Conservation (phyloP, 768 basidiomycete species). For the Boletus subparvulus region DNA sequence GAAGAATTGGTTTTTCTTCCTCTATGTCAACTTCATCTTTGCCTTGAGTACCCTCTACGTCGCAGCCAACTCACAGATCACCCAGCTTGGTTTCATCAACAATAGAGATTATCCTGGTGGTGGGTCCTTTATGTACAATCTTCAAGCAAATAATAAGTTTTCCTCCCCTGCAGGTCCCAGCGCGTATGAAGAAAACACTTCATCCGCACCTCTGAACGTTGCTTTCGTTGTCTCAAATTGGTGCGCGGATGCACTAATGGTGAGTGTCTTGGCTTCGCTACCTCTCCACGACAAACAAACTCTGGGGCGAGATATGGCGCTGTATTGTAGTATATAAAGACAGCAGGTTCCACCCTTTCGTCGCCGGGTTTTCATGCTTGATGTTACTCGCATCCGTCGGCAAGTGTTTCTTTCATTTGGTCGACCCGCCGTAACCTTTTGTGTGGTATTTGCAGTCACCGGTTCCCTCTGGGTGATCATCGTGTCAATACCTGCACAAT, state of each 20-base stretch:
- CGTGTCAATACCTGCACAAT: constrained; percentile 24
- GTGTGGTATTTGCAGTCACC: constrained; percentile 16
- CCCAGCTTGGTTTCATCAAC: constrained; percentile 31
- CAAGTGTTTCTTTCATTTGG: background rate
- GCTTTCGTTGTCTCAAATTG: constrained; percentile 33
- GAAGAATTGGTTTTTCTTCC: constrained; percentile 29
- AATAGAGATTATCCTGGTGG: constrained; percentile 34
- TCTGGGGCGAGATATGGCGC: constrained; percentile 28
- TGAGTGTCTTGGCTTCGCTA: constrained; percentile 1
- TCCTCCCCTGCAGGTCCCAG: constrained; percentile 20
- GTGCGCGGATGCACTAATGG: constrained; percentile 33
- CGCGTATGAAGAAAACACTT: constrained; percentile 22
- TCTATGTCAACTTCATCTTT: constrained; percentile 32
- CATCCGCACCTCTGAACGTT: constrained; percentile 28
- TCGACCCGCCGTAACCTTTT: background rate
- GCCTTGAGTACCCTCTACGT: constrained; percentile 29
- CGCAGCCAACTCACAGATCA: constrained; percentile 23
- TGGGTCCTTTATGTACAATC: constrained; percentile 2
- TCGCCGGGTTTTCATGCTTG: constrained; percentile 16
- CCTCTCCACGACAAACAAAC: background rate
- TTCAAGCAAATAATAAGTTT: no score
- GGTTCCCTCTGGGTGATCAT: constrained; percentile 31
- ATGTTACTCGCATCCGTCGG: constrained; percentile 29
- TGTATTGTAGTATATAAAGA: constrained; percentile 34
- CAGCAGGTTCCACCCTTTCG: constrained; percentile 18